Evolutionary conservation across 176 grass and related monocot genomes (phyloP), one percentile per base, ranked within the genome.

Genomic region (Rhynchospora breviuscula): DNA sequence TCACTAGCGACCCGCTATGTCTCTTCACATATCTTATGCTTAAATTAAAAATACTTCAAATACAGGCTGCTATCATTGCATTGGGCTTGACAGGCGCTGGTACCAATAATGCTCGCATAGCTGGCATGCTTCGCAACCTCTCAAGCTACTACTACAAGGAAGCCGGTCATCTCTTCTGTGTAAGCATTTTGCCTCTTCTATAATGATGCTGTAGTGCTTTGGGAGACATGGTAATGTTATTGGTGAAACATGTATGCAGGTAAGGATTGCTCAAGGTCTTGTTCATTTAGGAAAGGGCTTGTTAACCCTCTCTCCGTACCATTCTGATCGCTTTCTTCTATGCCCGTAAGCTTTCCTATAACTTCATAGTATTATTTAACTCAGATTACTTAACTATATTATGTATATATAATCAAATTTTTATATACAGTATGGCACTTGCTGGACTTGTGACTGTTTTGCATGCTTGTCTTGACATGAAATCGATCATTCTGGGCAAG

Each of bases 81-180:
- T 86, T 99, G 85, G 96, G 96, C 18, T 99, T 99, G 63, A 92
- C 95, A 84, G 96, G 96, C 79, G 93, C 96, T 44, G 96, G 96
- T 69, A 99, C 96, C 75, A 99, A 99, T 66, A 99, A 99, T 87
- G 93, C 96, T 81, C 87, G 96, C 67, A 99, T 99, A 92, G 96
- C 96, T 79, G 86, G 89, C 88, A 99, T 99, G 93, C 96, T 99
- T 87, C 92, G 93, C 5, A 95, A 92, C 75, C 93, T 99, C 67
- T 99, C 96, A 72, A 99, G 96, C 91, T 99, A 99, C 87, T 99
- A 99, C 80, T 99, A 95, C 88, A 99, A 95, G 90, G 96, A 99
- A 90, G 96, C 96, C 33, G 91, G 91, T 18, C 93, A 99, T 84
- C 88, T 99, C n/a, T 99, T 99, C 63, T 99, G 96, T 90, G 93